A percentile compares a stretch with the other conserved stretches of the same genome.
Evolutionary conservation across 176 grass and related monocot genomes (phyloP).

Genomic region (Saccharum spontaneum): DNA sequence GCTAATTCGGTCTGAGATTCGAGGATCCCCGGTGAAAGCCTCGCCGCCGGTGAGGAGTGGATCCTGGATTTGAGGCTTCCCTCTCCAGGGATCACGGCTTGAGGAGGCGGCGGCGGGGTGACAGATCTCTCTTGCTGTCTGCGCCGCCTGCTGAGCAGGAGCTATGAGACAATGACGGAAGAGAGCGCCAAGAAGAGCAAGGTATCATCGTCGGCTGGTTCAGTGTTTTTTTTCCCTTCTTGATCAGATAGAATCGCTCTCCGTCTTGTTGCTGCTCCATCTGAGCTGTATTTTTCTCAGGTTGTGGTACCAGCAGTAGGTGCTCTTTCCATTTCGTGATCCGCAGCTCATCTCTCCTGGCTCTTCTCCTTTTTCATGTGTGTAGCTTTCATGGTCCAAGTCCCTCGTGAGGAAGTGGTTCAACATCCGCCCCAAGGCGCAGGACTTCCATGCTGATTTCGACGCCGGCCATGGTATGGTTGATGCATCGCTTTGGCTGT

Average conservation of each 20-base stretch:
- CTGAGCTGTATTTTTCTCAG: conserved; percentile 25
- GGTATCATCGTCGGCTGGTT: conserved; percentile 31
- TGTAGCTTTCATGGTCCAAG: conserved; percentile 91
- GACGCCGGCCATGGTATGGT: conserved; percentile 58
- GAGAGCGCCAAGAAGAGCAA: conserved; percentile 76
- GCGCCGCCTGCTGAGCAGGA: conserved; percentile 38
- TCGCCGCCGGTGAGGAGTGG: not conserved
- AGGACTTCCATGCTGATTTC: conserved; percentile 77
- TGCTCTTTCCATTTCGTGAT: conserved; percentile 28
- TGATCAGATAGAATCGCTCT: not conserved
- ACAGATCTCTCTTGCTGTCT: conserved; percentile 29
- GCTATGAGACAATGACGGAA: conserved; percentile 74
- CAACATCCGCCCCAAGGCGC: conserved; percentile 73
- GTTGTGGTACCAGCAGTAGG: conserved; percentile 11
- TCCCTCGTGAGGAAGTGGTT: conserved; percentile 86
- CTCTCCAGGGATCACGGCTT: not conserved
- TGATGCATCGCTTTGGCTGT: conserved; percentile 24
- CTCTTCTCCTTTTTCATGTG: not conserved
- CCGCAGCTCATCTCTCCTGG: not conserved
- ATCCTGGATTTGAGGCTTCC: conserved; percentile 28
- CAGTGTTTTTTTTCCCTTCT: not conserved
- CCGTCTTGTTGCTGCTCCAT: conserved; percentile 1
- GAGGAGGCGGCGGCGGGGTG: not conserved
- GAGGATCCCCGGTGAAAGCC: conserved; percentile 5
- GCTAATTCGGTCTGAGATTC: conserved; percentile 10